Conservation (phyloP, 352 stramenopile species). For the Peronospora destructor region DNA sequence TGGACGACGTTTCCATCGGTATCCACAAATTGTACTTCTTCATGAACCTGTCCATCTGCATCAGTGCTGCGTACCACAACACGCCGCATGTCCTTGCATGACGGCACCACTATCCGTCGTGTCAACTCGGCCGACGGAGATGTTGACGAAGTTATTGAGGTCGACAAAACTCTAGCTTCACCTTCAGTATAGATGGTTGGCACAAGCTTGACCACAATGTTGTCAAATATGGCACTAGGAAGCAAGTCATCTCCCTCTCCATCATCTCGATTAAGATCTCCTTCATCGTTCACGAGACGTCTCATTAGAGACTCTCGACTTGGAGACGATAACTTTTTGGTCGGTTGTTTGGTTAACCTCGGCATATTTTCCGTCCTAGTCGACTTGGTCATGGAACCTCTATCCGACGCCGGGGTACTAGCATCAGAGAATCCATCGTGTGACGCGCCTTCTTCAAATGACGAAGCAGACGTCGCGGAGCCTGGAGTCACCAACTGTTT, state of each 20-base stretch:
- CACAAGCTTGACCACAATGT: conserved; percentile 23
- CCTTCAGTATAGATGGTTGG: conserved; percentile 1
- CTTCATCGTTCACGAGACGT: conserved; percentile 11
- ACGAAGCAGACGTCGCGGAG: conserved; percentile 30
- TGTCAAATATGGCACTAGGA: conserved; percentile 8
- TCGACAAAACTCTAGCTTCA: not conserved
- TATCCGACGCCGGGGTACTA: conserved; percentile 15
- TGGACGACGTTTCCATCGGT: not conserved
- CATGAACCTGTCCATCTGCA: conserved; percentile 14
- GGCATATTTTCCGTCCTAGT: not conserved
- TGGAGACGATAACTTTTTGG: conserved; percentile 29
- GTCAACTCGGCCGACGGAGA: conserved; percentile 20
- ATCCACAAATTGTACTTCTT: conserved; percentile 25
- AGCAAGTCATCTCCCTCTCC: conserved; percentile 3
- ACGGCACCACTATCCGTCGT: conserved; percentile 16
- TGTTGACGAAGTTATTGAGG: not conserved
- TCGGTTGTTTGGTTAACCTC: conserved; percentile 16
- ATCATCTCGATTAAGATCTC: conserved; percentile 5
- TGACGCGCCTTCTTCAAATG: conserved; percentile 27
- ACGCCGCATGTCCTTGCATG: conserved; percentile 21
- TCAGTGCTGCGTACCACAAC: conserved; percentile 16
- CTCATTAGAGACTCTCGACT: conserved; percentile 27
- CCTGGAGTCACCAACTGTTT: conserved; percentile 31
- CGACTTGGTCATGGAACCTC: not conserved
- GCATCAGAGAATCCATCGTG: conserved; percentile 27